A percentile compares a stretch with the other conserved stretches of the same genome.
Evolutionary conservation across 306 rosid genomes (phyloP).

Genomic region (Dryas drummondii): DNA sequence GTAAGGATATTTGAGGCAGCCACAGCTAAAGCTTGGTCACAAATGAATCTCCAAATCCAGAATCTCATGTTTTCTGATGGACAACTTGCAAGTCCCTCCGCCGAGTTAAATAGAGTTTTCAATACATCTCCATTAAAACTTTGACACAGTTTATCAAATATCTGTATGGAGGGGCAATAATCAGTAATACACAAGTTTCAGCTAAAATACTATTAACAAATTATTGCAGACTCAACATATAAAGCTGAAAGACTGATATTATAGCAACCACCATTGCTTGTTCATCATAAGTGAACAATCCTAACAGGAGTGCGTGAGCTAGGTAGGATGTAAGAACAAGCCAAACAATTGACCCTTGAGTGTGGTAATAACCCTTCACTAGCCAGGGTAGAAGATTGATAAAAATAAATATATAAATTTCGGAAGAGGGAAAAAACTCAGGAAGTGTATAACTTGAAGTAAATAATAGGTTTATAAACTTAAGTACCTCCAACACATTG

Average conservation of each 20-base stretch:
- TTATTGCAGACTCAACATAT: neutral
- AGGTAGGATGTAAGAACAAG: too few relatives aligned
- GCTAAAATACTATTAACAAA: constrained; percentile 22
- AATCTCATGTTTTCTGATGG: constrained; percentile 59
- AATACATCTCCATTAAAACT: constrained; percentile 87
- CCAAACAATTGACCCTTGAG: neutral
- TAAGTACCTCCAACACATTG: constrained; percentile 89
- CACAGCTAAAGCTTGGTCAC: constrained; percentile 74
- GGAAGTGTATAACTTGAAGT: neutral
- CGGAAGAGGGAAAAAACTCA: neutral
- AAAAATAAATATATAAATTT: neutral
- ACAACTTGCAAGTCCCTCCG: constrained; percentile 84
- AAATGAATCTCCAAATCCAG: constrained; percentile 82
- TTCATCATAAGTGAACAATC: neutral
- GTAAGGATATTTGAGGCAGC: constrained; percentile 94
- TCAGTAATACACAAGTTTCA: constrained; percentile 13
- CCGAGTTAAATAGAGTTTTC: constrained; percentile 86
- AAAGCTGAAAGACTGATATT: neutral
- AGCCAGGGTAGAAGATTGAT: neutral
- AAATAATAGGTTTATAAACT: neutral
- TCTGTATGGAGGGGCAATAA: constrained; percentile 57
- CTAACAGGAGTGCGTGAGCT: neutral
- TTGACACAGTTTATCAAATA: constrained; percentile 97
- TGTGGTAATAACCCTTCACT: neutral
- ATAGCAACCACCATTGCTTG: neutral